Evolutionary conservation across 108 stramenopile species (phyloP).

Genomic region (Pseudonitzschia pungens): DNA sequence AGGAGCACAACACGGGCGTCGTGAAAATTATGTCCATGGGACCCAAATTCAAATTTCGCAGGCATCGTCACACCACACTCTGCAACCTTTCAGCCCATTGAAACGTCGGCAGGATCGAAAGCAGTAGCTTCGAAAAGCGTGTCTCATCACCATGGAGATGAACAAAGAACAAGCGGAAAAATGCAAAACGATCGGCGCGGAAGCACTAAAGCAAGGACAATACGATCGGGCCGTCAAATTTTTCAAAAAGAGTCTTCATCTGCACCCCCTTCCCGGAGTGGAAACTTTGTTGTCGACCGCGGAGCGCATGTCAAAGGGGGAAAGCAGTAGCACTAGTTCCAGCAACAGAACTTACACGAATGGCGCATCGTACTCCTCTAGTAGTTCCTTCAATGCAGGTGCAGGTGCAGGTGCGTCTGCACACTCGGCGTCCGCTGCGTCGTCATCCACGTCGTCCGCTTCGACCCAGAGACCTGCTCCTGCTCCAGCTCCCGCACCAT

Average conservation of each 20-base stretch:
- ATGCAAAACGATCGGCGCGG: constrained; percentile 75
- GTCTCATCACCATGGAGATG: constrained; percentile 18
- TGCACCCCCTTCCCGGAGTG: constrained; percentile 91
- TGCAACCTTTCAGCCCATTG: no score
- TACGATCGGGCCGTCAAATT: constrained; percentile 84
- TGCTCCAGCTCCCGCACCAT: background rate
- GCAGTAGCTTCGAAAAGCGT: background rate
- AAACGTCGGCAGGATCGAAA: no score
- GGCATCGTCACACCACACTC: no score
- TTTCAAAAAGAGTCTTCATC: constrained; percentile 77
- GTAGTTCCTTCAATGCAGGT: constrained; percentile 7
- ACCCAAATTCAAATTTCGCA: no score
- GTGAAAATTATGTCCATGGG: no score
- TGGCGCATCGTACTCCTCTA: background rate
- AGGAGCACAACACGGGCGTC: no score
- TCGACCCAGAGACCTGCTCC: constrained; percentile 9
- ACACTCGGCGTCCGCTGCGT: background rate
- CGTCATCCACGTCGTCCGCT: constrained; percentile 1
- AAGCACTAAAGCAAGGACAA: constrained; percentile 62
- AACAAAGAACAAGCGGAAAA: constrained; percentile 72
- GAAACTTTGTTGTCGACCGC: constrained; percentile 76
- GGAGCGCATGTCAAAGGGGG: constrained; percentile 33
- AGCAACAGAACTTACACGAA: constrained; percentile 21
- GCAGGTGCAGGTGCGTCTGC: background rate
- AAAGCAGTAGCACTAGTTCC: constrained; percentile 1